Evolutionary conservation across 176 grass and related monocot genomes (phyloP), one percentile per base, ranked within the genome.

Genomic region (Oryza longistaminata): DNA sequence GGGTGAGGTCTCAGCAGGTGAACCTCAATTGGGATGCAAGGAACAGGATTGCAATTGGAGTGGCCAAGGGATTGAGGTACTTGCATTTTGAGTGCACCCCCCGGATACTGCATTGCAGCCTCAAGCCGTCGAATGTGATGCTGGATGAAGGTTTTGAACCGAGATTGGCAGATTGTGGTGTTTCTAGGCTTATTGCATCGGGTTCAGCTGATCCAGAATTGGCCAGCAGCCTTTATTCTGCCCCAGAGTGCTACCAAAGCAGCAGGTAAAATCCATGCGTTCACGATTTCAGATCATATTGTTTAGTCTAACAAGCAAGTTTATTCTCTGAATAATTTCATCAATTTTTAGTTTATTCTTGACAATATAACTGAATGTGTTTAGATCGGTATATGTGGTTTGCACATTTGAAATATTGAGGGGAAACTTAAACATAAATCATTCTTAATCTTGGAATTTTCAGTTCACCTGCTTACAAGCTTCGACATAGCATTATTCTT

Each of bases 51-150:
- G 92, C 90, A 6, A 74, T 91, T 11, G 97, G 91, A 16, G 83
- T 99, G 16, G 93, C 94, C 43, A 94, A 91, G 76, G 97, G 93
- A 16, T 26, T 99, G 73, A 82, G 82, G 74, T 86, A 99, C 68
- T 85, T 99, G 84, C 97, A 99, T 82, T 99, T 99, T 34, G 93
- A 99, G 66, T 94, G 79, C 68, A 90, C 19, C 22, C 92, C 93
- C 69, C 83, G 82, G 78, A 77, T 99, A 76, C 82, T 96, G 16
- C 97, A 99, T 74, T 90, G 74, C 79, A 91, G 92, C 62, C 89
- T 99, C 25, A 96, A 96, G 75, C 93, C 90, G 0, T 91, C 97
- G 0, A 99, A 99, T 53, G 93, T 99, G 64, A 89, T 99, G 82
- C 85, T 99, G 3, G 97, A 96, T 0, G 97, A 94, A 84, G 93